Base-by-base conservation (phyloP, 768 basidiomycete genomes). In the Russula compacta region DNA sequence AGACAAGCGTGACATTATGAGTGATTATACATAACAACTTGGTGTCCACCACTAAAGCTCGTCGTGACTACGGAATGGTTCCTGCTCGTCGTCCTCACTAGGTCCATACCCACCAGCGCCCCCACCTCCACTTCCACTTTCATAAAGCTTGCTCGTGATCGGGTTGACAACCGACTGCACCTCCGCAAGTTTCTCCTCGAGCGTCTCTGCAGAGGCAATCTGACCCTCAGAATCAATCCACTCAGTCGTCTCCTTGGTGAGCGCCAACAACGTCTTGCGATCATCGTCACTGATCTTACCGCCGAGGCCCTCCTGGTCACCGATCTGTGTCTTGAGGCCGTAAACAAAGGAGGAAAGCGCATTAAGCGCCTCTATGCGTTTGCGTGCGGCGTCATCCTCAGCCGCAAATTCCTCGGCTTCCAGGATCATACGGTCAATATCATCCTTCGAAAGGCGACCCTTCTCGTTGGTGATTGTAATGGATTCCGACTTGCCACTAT, bases 381-480 rank as follows among this genome's bases (percentile, higher is more conserved):
- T 89, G 67, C 87, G 83, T 71, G 86, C 84, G 46, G 81, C 81
- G 39, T 76, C 89, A 60, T 92, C 90, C 74, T 90, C 88, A 7
- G 81, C 73, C 1, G 88, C 87, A 67, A 90, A 95, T 69, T 93
- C 86, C 80, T 98, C 93, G 4, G 92, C 93, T 68, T 97, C 94
- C 35, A 79, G 83, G 58, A 97, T 89, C 94, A 95, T 97, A 63
- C 92, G 89, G 70, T 97, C 94, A 64, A 97, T 95, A 63, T 97
- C 73, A 82, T 72, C 71, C 8, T 64, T 66, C 17, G 71, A 68
- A 32, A 71, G 84, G 76, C 95, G 90, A 48, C 92, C 93, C 78
- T 94, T 95, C 74, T 95, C 92, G 76, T 97, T 97, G 68, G 84
- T 94, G 76, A 97, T 98, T 42, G 91, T 94, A 73, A 95, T 92